Base-by-base conservation (phyloP, 1,139 yeast species). In the Lodderomyces parapsilosis region DNA sequence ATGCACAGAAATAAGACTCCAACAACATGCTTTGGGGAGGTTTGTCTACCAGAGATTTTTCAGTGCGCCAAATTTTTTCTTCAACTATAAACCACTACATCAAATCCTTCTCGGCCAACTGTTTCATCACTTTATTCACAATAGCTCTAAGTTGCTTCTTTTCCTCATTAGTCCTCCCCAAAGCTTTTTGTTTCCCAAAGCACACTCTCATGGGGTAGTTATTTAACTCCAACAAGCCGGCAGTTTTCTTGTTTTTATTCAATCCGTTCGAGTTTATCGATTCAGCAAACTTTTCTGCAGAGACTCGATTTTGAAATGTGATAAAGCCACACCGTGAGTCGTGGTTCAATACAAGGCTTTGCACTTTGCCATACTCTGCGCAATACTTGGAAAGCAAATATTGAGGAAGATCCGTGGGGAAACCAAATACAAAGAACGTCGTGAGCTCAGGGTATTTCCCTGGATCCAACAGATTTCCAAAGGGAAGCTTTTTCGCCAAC, bases 391-490 rank as follows among this genome's bases (percentile, higher is more conserved):
- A 62, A 11, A 87, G 63, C 36, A 66, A 63, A 53, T 80, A 81
- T 50, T 82, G 89, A 0, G 91, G 83, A n/a, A 82, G 57, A n/a
- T 78, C 80, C 13, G 78, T 78, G 39, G 74, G 79, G 19, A 86
- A 67, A 0, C 96, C 96, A 62, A 83, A 84, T n/a, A 88, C 59
- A 58, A 87, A 86, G 41, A 88, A 74, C 0, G 89, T 72, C 36
- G 72, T 70, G 18, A 77, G 52, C 1, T 83, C 83, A 0, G 69
- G 64, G 0, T 62, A 57, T 1, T 50, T 48, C 2, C 81, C 53
- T 14, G 71, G 68, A 7, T 48, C 45, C 17, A 50, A 39, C 43
- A 40, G 43, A 19, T 45, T 48, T 0, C 87, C 87, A 49, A 85
- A 75, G 0, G 93, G 93, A 10, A 85, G 63, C 50, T 74, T 76